Base-by-base conservation (phyloP, 495 filamentous ascomycete species). In the Astrothelium subdiscretum region DNA sequence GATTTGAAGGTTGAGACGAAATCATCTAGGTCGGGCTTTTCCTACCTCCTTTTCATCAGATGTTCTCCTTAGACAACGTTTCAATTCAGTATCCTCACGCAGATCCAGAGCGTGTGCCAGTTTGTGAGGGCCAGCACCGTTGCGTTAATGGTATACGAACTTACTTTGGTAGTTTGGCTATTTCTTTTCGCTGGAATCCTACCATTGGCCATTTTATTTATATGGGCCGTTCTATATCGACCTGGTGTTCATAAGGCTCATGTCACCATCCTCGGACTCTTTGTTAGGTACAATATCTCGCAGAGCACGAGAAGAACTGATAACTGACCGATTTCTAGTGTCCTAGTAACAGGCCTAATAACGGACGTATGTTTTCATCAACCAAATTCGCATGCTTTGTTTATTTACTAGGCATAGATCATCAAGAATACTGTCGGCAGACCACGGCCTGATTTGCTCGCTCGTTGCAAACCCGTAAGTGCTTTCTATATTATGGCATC, bases 341-440 rank as follows among this genome's bases (percentile, higher is more conserved):
- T 97, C 22, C 80, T 90, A 72, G 79, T 97, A 22, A 87, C 90
- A 1, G 80, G 82, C 1, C 86, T 96, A 71, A 77, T 97, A 11
- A 97, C 95, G 59, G 95, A 97, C 67, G 75, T 74, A 44, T 44
- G 66, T 32, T 24, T 51, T 51, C 20, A 22, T 12, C n/a, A 2
- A 64, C 27, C 15, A 57, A 31, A 27, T 20, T 29, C 10, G 44
- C 22, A n/a, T 54, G 10, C 42, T 64, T n/a, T 22, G 22, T 40
- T 27, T 57, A 59, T 18, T 64, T 35, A 43, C 18, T n/a, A 1
- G 24, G 26, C n/a, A 22, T 35, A 70, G 68, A 62, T 92, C 0
- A 79, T 97, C 63, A 99, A 99, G 70, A 97, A 97, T 71, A 81
- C 85, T 0, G 89, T 95, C 43, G 94, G 94, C 20, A 80, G 95